phyloP scores from a whole-genome alignment of 2,329 filamentous ascomycete genomes.

The Xylariaceae sp. region DNA sequence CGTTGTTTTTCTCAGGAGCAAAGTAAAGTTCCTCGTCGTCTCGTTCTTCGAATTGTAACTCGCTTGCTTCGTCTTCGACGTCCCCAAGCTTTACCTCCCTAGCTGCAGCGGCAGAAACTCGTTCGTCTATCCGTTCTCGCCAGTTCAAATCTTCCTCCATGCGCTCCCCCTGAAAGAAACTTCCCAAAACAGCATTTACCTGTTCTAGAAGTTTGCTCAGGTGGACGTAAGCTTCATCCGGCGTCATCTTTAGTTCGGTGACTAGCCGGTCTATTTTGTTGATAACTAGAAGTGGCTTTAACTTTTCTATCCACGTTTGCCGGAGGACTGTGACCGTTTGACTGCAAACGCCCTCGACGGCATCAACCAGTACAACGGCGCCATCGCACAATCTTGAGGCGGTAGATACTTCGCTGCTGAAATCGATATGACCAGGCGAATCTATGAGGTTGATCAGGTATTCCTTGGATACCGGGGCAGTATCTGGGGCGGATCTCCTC shows the following conservation, averaged over 20 bases:
- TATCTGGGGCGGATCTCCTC: conserved; percentile 69
- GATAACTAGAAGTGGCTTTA: conserved; percentile 92
- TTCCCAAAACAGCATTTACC: conserved; percentile 95
- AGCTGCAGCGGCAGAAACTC: conserved; percentile 70
- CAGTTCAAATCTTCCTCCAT: conserved; percentile 99
- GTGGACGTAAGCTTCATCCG: conserved; percentile 85
- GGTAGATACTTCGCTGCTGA: conserved; percentile 96
- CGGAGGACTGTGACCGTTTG: conserved; percentile 96
- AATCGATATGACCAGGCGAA: conserved; percentile 97
- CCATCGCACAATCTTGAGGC: conserved; percentile 94
- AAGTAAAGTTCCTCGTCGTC: conserved; percentile 99
- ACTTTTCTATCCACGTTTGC: conserved; percentile 92
- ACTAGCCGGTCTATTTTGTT: conserved; percentile 98
- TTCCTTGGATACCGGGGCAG: conserved; percentile 74
- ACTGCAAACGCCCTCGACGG: conserved; percentile 96
- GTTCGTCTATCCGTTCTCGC: conserved; percentile 90
- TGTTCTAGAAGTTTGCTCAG: conserved; percentile 89
- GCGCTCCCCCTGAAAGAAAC: conserved; percentile 95
- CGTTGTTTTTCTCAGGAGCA: conserved; percentile 96
- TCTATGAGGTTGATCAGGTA: conserved; percentile 98
- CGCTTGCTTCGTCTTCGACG: conserved; percentile 57
- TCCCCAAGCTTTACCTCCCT: conserved; percentile 57
- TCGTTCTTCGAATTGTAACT: conserved; percentile 78
- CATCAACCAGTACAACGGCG: conserved; percentile 91
- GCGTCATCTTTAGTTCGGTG: conserved; percentile 92